These are phyloP conservation scores for Madurella fahalii DNA, from an alignment of 2,329 filamentous ascomycete genomes.

Conservation along the genomic window DNA sequence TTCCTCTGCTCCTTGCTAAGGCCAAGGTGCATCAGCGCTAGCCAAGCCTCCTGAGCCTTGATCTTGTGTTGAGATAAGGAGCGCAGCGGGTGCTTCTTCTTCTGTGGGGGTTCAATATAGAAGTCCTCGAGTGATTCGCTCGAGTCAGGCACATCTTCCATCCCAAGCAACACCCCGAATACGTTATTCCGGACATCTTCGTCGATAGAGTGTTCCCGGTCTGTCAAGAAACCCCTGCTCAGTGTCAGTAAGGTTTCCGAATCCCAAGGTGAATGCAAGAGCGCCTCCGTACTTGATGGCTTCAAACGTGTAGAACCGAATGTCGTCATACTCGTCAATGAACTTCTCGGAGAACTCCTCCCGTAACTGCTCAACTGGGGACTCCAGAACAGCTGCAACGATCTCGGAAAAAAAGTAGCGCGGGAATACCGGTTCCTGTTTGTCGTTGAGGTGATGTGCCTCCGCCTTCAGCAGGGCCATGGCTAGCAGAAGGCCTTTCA, in stretches of 20 bases:
- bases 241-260: slow-evolving; percentile 26
- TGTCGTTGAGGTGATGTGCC: slow-evolving; percentile 56
- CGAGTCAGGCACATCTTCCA: slow-evolving; percentile 67
- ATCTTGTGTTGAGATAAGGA: slow-evolving; percentile 70
- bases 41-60: slow-evolving; percentile 81
- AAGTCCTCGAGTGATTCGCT: slow-evolving; percentile 65
- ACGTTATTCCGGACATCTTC: slow-evolving; percentile 50
- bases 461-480: slow-evolving; percentile 86
- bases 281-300: slow-evolving; percentile 58
- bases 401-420: slow-evolving; percentile 62
- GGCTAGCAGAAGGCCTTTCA: slow-evolving; percentile 68
- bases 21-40: slow-evolving; percentile 66
- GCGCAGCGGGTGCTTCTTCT: slow-evolving; percentile 62
- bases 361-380: slow-evolving; percentile 57
- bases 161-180: slow-evolving; percentile 59
- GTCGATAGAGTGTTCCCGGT: slow-evolving; percentile 26
- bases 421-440: slow-evolving; percentile 66
- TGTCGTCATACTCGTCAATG: slow-evolving; percentile 74
- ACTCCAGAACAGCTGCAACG: slow-evolving; percentile 57
- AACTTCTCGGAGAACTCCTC: slow-evolving; percentile 75
- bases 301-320: slow-evolving; percentile 77
- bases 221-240: slow-evolving; percentile 32
- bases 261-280: slow-evolving; percentile 7
- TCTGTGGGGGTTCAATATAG: slow-evolving; percentile 59
- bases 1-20: slow-evolving; percentile 74